A percentile compares a stretch with the other conserved stretches of the same genome.
Conservation (phyloP, 495 filamentous ascomycete genomes). For the Penicillium bialowiezense region DNA sequence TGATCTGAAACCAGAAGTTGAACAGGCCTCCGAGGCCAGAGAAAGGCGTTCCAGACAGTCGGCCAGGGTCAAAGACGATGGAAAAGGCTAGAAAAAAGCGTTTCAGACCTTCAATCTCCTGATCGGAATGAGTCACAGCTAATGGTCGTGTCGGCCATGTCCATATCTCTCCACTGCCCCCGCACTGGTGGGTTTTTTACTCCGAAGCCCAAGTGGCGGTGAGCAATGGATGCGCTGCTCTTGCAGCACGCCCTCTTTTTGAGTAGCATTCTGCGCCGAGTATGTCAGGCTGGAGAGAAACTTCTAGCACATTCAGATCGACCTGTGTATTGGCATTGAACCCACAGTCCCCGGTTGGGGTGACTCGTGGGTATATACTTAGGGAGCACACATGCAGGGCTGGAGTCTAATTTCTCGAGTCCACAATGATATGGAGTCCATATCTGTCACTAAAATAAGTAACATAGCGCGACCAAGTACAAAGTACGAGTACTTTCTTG, state of each 20-base stretch:
- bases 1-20: neutral
- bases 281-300: neutral
- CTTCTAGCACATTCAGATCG: neutral
- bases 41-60: neutral
- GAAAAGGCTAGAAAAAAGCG: neutral
- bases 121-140: neutral
- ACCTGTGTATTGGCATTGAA: neutral
- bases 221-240: constrained; percentile 17
- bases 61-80: no score
- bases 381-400: no score
- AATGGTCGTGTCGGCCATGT: neutral
- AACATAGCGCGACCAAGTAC: neutral
- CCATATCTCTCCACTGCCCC: constrained; percentile 3
- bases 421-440: no score
- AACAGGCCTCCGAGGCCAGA: neutral
- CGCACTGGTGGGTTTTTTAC: constrained; percentile 8
- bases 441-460: neutral
- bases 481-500: no score
- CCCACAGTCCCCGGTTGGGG: no score
- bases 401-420: no score
- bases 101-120: neutral
- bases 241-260: constrained; percentile 3
- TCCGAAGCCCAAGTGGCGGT: constrained; percentile 25
- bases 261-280: neutral
- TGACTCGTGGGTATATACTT: no score